Conservation (phyloP, 176 grass and related monocot genomes). For the Oryza glaberrima region DNA sequence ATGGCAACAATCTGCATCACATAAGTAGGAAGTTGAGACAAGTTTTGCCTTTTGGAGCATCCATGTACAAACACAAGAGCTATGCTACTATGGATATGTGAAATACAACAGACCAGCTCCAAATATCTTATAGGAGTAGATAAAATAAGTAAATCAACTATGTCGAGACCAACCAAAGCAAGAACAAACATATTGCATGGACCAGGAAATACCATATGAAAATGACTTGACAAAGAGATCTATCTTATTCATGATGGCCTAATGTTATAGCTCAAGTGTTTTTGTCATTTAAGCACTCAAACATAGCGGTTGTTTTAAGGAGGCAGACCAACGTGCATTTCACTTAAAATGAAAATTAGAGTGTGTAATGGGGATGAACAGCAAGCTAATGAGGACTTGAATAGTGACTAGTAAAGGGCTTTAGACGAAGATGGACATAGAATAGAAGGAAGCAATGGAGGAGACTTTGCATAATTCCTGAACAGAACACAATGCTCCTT, state of each 20-base stretch:
- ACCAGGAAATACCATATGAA: neutral
- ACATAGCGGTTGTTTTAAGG: neutral
- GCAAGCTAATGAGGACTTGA: neutral
- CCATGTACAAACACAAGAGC: neutral
- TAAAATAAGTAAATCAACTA: conserved; percentile 32
- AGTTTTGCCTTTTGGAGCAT: neutral
- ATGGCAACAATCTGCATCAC: conserved; percentile 90
- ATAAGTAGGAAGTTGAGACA: neutral
- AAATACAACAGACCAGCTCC: conserved; percentile 1
- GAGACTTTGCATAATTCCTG: neutral
- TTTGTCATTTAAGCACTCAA: neutral
- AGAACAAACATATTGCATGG: neutral
- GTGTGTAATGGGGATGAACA: neutral
- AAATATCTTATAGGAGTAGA: neutral
- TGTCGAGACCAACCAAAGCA: neutral
- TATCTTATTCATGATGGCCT: neutral
- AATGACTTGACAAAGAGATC: neutral
- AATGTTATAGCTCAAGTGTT: neutral
- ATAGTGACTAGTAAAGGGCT: neutral
- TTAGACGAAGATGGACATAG: neutral
- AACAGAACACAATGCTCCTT: neutral
- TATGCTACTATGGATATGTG: neutral
- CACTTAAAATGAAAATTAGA: neutral
- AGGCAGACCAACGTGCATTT: neutral
- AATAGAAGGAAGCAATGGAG: neutral